Evolutionary conservation across 2,329 filamentous ascomycete genomes (phyloP), one percentile per base, ranked within the genome.

Genomic region (Arthrobotrys sinensis): DNA sequence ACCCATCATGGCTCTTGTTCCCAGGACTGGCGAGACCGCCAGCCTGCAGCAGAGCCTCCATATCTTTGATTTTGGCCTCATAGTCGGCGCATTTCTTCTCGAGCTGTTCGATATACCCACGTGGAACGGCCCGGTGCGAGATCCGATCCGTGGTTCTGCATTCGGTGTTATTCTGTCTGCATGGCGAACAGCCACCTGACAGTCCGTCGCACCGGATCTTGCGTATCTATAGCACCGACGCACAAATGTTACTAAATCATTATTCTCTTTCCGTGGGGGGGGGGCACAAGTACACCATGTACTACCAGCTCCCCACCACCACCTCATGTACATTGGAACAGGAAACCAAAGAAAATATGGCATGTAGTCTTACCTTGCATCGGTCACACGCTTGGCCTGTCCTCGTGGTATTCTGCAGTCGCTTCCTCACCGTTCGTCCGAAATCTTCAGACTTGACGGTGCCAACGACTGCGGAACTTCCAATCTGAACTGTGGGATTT

Each of bases 301-400:
- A 55, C 32, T 21, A 62, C 19, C 34, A 36, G 40, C 8, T 19
- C 24, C 62, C 34, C 55, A 60, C 55, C 36, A 24, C 24, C 19
- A 11, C 55, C 36, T 28, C 34, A 16, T 28, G 24, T 28, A 28
- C 24, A 28, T 60, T 7, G 34, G 34, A 60, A 60, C 36, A 60
- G 36, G 21, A 43, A 38, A 24, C 53, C 5, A 24, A 12, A 10
- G 53, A 34, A 36, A 50, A n/a, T 8, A 53, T 14, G 7, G 34
- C 48, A 16, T 53, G 19, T 55, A 19, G 66, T 55, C 48, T 81
- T 84, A 93, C 91, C 88, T 95, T 96, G 88, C 93, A 96, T 70
- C 93, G 88, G 85, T 96, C 93, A 87, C 93, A 96, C 36, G 93
- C 93, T 85, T 96, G 93, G 8, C 93, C 93, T 0, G 93, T 96